A percentile compares a stretch with the other conserved stretches of the same genome.
Evolutionary conservation across 306 rosid genomes (phyloP).

Genomic region (Vigna nakashimae): DNA sequence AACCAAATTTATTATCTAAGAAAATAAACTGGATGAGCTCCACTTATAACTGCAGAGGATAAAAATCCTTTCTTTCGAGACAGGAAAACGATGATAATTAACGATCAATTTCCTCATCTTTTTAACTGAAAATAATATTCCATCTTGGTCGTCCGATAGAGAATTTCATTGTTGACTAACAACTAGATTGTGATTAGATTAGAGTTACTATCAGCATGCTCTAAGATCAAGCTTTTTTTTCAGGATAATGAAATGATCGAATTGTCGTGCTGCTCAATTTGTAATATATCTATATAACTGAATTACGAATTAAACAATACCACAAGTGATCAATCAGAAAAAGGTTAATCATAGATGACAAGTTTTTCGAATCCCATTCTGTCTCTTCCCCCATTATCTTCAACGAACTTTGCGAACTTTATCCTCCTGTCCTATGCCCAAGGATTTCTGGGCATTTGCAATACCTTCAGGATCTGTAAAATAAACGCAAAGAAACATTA

Average conservation of each 20-base stretch:
- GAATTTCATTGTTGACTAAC: too few relatives aligned
- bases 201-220: too few relatives aligned
- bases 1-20: too few relatives aligned
- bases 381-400: slow-evolving; percentile 8
- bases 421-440: slow-evolving; percentile 88
- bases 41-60: too few relatives aligned
- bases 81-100: too few relatives aligned
- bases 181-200: too few relatives aligned
- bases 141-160: too few relatives aligned
- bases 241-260: slow-evolving; percentile 7
- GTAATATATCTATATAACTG: slow-evolving; percentile 17
- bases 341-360: not conserved
- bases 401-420: slow-evolving; percentile 79
- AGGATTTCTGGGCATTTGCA: slow-evolving; percentile 90
- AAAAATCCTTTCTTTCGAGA: too few relatives aligned
- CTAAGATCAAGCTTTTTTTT: not conserved
- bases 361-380: not conserved
- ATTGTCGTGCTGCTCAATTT: not conserved
- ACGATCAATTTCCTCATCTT: too few relatives aligned
- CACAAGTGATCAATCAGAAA: not conserved
- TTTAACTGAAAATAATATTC: too few relatives aligned
- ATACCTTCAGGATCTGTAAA: slow-evolving; percentile 94
- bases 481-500: slow-evolving; percentile 26
- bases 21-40: too few relatives aligned
- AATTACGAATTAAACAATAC: slow-evolving; percentile 8